A percentile compares a stretch with the other conserved stretches of the same genome.
Evolutionary conservation across 2,329 filamentous ascomycete genomes (phyloP).

Genomic region (Alternaria postmessia): DNA sequence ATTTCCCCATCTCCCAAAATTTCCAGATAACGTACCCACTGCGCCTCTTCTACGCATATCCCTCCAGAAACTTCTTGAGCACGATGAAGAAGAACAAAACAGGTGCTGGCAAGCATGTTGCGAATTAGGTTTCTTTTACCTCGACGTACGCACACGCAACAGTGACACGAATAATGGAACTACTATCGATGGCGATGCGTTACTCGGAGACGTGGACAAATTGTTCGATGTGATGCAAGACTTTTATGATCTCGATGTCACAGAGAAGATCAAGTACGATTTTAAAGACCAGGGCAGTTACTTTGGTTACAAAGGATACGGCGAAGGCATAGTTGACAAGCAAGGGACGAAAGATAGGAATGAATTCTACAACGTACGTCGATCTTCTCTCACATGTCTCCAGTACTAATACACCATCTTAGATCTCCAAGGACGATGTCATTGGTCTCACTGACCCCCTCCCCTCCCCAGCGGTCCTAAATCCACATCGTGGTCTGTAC

Average conservation of each 20-base stretch:
- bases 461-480: conserved; percentile 55
- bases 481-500: conserved; percentile 48
- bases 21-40: conserved; percentile 52
- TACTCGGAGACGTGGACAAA: conserved; percentile 55
- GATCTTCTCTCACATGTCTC: not conserved
- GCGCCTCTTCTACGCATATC: conserved; percentile 55
- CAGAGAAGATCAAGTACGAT: conserved; percentile 65
- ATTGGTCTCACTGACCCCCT: conserved; percentile 50
- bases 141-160: conserved; percentile 53
- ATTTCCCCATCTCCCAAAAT: conserved; percentile 51
- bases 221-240: conserved; percentile 57
- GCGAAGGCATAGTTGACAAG: conserved; percentile 57
- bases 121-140: conserved; percentile 66
- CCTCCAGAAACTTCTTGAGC: conserved; percentile 49
- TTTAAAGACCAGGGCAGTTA: conserved; percentile 60
- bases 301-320: conserved; percentile 61
- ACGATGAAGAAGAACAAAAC: conserved; percentile 47
- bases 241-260: conserved; percentile 58
- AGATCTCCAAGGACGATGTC: conserved; percentile 63
- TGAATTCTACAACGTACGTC: conserved; percentile 63
- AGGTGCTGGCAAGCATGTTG: conserved; percentile 54
- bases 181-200: conserved; percentile 44
- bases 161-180: not conserved
- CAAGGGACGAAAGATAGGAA: conserved; percentile 60
- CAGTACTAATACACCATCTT: not conserved